Conservation (phyloP, 2,329 filamentous ascomycete genomes). For the Knufia fluminis region DNA sequence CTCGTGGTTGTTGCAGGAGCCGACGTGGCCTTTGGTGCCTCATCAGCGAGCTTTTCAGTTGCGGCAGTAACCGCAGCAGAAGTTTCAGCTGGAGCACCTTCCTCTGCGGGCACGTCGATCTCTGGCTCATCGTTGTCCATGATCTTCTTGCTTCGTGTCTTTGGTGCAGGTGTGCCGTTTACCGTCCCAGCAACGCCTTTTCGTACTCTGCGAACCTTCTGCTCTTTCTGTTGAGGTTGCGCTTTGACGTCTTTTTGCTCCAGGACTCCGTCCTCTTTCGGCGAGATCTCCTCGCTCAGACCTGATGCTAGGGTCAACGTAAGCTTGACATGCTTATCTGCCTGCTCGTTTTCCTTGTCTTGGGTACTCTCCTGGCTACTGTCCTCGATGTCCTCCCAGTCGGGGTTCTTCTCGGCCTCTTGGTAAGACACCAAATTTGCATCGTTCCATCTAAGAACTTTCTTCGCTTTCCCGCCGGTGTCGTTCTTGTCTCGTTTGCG, state of each 20-base stretch:
- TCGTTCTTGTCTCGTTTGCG: slow-evolving; percentile 1
- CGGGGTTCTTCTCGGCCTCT: background rate
- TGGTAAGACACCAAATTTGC: slow-evolving; percentile 6
- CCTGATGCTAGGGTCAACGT: background rate
- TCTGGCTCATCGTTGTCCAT: background rate
- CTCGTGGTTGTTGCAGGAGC: background rate
- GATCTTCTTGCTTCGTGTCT: slow-evolving; percentile 13
- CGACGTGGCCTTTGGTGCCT: background rate
- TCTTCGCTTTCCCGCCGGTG: background rate
- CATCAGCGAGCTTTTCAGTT: background rate
- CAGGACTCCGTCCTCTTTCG: background rate
- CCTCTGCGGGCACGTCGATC: background rate
- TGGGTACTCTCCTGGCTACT: slow-evolving; percentile 2
- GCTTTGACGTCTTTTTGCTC: background rate
- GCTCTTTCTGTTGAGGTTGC: background rate
- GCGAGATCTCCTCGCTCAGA: too few relatives aligned
- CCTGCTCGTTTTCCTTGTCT: background rate
- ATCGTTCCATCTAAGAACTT: slow-evolving; percentile 10
- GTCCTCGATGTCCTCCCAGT: slow-evolving; percentile 7
- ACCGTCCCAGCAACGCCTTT: slow-evolving; percentile 16
- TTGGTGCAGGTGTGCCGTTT: slow-evolving; percentile 11
- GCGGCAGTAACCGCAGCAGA: background rate
- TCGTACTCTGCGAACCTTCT: slow-evolving; percentile 17
- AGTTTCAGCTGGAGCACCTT: background rate
- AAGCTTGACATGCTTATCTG: slow-evolving; percentile 1